phyloP scores from a whole-genome alignment of 352 stramenopile genomes.

The Thraustochytrium sp. region DNA sequence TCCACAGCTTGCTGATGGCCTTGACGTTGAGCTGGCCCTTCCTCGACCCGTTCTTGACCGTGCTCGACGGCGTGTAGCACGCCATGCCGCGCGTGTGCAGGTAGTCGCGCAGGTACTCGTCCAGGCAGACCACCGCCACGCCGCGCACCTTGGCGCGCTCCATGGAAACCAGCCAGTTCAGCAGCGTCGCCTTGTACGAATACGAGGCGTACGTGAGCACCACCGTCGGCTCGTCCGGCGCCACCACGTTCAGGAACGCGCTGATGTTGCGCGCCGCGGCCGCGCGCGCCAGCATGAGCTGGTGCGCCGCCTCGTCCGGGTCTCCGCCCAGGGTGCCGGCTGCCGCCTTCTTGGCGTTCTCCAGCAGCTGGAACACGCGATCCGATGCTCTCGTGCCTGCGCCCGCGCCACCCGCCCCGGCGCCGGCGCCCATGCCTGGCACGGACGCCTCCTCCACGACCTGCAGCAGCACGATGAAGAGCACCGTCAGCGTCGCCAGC shows the following conservation, averaged over 20 bases:
- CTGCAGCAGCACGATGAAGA: background rate
- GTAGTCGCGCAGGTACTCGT: slow-evolving; percentile 17
- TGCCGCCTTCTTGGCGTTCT: background rate
- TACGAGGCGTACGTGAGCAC: slow-evolving; percentile 37
- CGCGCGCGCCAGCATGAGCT: background rate
- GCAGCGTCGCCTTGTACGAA: slow-evolving; percentile 25
- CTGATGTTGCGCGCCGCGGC: background rate
- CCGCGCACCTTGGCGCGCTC: slow-evolving; percentile 19
- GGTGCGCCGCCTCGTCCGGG: too few relatives aligned
- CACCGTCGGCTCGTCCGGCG: background rate
- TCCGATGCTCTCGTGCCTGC: too few relatives aligned
- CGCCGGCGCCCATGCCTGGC: too few relatives aligned
- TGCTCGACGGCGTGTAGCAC: slow-evolving; percentile 5
- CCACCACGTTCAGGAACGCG: background rate
- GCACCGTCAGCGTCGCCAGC: background rate
- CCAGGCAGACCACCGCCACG: slow-evolving; percentile 19
- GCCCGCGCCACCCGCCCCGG: too few relatives aligned
- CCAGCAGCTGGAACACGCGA: background rate
- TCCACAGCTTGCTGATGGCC: slow-evolving; percentile 34
- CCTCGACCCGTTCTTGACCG: background rate
- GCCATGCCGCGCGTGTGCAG: background rate
- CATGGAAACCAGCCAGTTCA: slow-evolving; percentile 32
- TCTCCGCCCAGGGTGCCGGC: background rate
- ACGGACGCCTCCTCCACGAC: background rate
- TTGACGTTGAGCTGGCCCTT: slow-evolving; percentile 16